phyloP scores from a whole-genome alignment of 768 basidiomycete genomes.

The Hydnum rufescens region DNA sequence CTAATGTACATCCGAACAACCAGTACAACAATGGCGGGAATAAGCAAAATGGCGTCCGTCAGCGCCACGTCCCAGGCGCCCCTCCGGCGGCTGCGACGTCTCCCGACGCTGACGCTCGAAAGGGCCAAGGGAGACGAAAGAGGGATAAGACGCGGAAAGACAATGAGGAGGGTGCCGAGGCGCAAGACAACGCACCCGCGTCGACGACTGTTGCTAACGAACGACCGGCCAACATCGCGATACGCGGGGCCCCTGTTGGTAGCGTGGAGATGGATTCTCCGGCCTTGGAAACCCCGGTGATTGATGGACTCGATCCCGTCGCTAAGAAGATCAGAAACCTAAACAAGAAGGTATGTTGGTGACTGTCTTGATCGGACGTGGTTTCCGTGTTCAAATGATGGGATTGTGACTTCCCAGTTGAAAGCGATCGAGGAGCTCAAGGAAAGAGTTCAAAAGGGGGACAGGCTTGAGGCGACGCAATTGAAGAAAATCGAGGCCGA shows the following conservation, averaged over 20 bases:
- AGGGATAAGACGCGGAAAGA: conserved; percentile 44
- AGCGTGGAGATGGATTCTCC: background rate
- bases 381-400: conserved; percentile 6
- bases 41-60: conserved; percentile 14
- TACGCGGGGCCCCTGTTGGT: background rate
- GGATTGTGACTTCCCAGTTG: conserved; percentile 30
- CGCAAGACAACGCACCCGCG: conserved; percentile 1
- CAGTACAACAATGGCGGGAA: conserved; percentile 10
- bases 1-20: too few relatives aligned
- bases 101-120: conserved; percentile 25
- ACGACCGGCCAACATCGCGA: conserved; percentile 2
- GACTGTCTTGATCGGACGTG: background rate
- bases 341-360: conserved; percentile 66
- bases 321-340: conserved; percentile 91
- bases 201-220: conserved; percentile 5
- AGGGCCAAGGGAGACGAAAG: conserved; percentile 22
- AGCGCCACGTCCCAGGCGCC: conserved; percentile 57
- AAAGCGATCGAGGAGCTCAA: conserved; percentile 99
- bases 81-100: conserved; percentile 25
- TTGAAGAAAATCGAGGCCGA: conserved; percentile 94
- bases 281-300: conserved; percentile 3
- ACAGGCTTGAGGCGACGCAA: conserved; percentile 86
- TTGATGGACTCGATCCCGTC: conserved; percentile 36
- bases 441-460: conserved; percentile 74
- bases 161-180: conserved; percentile 23